Percentiles rank a stretch among this genome's conserved stretches.
phyloP scores from a whole-genome alignment of 495 filamentous ascomycete genomes.

The Tuber melanosporum region DNA sequence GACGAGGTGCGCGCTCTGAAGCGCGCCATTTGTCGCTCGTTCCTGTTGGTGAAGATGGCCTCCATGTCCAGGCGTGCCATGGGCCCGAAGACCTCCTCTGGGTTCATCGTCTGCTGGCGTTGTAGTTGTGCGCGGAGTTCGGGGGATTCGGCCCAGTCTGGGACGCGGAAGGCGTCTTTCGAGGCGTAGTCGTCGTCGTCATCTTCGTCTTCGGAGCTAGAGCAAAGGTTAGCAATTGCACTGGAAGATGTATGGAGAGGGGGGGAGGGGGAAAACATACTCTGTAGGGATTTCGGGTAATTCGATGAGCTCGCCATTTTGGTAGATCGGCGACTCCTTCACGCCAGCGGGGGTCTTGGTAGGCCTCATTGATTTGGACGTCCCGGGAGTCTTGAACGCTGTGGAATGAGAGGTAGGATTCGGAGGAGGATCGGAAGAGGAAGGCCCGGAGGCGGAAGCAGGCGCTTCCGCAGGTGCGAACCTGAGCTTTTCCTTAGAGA shows the following conservation, averaged over 20 bases:
- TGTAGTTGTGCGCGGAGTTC: slow-evolving; percentile 62
- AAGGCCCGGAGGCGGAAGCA: slow-evolving; percentile 44
- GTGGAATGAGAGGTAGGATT: slow-evolving; percentile 31
- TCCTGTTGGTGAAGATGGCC: slow-evolving; percentile 81
- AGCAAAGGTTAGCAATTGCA: background rate
- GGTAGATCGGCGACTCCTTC: slow-evolving; percentile 67
- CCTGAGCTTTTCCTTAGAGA: slow-evolving; percentile 78
- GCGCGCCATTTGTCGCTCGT: slow-evolving; percentile 64
- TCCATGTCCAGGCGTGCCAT: slow-evolving; percentile 83
- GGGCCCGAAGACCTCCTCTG: slow-evolving; percentile 81
- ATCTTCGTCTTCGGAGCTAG: slow-evolving; percentile 45
- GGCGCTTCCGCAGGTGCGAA: slow-evolving; percentile 66
- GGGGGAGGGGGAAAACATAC: slow-evolving; percentile 41
- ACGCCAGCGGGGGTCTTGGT: slow-evolving; percentile 47
- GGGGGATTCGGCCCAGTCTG: slow-evolving; percentile 79
- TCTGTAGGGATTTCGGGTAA: slow-evolving; percentile 86
- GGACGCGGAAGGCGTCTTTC: slow-evolving; percentile 52
- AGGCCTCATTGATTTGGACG: slow-evolving; percentile 40
- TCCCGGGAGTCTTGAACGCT: slow-evolving; percentile 37
- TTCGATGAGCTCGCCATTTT: slow-evolving; percentile 71
- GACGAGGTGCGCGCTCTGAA: slow-evolving; percentile 85
- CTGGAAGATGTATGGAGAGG: background rate
- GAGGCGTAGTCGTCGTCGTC: slow-evolving; percentile 57
- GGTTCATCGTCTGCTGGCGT: slow-evolving; percentile 74
- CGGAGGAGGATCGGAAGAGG: slow-evolving; percentile 21